phyloP scores from a whole-genome alignment of 2,329 filamentous ascomycete genomes.

The Aspergillus ochraceoroseus region DNA sequence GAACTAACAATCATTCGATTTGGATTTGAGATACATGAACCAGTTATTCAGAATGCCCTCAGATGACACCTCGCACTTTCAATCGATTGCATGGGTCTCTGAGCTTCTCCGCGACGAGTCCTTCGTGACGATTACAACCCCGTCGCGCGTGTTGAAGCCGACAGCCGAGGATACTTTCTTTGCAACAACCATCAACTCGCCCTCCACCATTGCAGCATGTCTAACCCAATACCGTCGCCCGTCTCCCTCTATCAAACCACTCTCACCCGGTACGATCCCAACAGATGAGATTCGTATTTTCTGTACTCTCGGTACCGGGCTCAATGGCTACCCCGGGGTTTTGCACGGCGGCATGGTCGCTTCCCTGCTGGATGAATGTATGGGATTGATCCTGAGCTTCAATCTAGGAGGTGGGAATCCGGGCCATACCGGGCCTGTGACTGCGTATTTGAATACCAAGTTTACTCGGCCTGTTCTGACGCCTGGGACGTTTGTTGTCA shows the following conservation, averaged over 20 bases:
- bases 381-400: constrained; percentile 19
- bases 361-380: constrained; percentile 26
- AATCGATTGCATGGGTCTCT: constrained; percentile 13
- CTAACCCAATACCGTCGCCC: constrained; percentile 9
- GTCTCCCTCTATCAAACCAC: neutral
- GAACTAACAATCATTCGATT: too few relatives aligned
- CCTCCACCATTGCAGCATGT: constrained; percentile 11
- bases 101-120: constrained; percentile 8
- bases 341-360: constrained; percentile 30
- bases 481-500: constrained; percentile 17
- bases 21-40: too few relatives aligned
- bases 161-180: constrained; percentile 15
- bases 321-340: constrained; percentile 26
- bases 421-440: constrained; percentile 15
- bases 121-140: constrained; percentile 8
- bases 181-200: constrained; percentile 11
- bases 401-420: constrained; percentile 6
- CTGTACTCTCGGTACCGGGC: constrained; percentile 25
- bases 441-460: constrained; percentile 24
- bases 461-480: constrained; percentile 20
- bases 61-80: constrained; percentile 9
- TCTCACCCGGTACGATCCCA: neutral
- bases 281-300: constrained; percentile 25
- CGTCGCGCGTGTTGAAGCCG: constrained; percentile 6
- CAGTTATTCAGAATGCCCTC: neutral